phyloP scores from a whole-genome alignment of 495 filamentous ascomycete species.

The Annulohypoxylon stygium region DNA sequence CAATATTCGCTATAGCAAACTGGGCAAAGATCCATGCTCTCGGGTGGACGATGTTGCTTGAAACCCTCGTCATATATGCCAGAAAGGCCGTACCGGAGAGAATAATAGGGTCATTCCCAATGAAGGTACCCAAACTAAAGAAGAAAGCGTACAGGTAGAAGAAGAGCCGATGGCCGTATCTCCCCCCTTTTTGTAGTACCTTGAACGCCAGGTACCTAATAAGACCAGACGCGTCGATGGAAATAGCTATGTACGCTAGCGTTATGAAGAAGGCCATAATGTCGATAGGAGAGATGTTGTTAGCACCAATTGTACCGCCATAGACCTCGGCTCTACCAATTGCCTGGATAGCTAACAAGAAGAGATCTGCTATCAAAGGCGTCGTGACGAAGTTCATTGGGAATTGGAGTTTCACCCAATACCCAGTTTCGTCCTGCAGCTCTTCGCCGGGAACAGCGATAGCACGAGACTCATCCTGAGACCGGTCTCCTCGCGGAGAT shows the following conservation, averaged over 20 bases:
- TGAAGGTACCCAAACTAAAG: conserved; percentile 72
- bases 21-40: conserved; percentile 77
- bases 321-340: conserved; percentile 72
- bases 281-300: conserved; percentile 71
- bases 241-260: conserved; percentile 80
- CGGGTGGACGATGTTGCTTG: conserved; percentile 74
- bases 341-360: conserved; percentile 71
- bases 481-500: conserved; percentile 51
- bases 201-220: conserved; percentile 75
- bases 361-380: conserved; percentile 73
- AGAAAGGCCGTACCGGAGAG: conserved; percentile 76
- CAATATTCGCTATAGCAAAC: conserved; percentile 75
- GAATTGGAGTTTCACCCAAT: conserved; percentile 62
- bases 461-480: conserved; percentile 15
- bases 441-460: conserved; percentile 31
- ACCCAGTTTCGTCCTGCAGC: conserved; percentile 39
- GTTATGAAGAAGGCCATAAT: conserved; percentile 78
- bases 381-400: conserved; percentile 77
- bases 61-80: conserved; percentile 78
- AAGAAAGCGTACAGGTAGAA: conserved; percentile 79
- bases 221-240: conserved; percentile 76
- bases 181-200: conserved; percentile 73
- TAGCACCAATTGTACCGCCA: conserved; percentile 71
- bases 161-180: conserved; percentile 70
- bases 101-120: conserved; percentile 79